Evolutionary conservation across 768 basidiomycete species (phyloP), one percentile per base, ranked within the genome.

Genomic region (Psilocybe cyanescens): DNA sequence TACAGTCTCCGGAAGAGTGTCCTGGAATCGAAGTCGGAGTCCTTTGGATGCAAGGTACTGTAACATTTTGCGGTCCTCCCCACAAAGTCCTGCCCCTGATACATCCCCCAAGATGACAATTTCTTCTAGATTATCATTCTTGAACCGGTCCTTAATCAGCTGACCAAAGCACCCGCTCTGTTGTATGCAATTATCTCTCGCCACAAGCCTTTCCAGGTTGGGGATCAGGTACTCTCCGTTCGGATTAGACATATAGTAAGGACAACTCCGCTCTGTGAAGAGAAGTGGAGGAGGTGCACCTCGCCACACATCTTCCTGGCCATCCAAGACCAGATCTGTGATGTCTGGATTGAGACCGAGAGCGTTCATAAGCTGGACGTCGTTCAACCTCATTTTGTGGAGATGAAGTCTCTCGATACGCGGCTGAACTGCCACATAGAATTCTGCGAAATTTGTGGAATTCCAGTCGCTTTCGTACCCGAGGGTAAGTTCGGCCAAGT

Each of bases 401-500:
- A 61, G 33, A 19, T 55, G 55, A 16, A 61, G 55, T 24, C 35
- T 50, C 37, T 44, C 24, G 6, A 61, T 30, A 39, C 50, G 49
- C 4, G 48, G 59, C 12, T 33, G 37, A 19, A 28, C 19, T 28
- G 47, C 16, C 14, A 17, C 45, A 11, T 51, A 50, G 19, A 61
- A 57, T 44, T 61, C 48, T 37, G 29, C 28, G 41, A 50, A 61
- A 1, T 28, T 47, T 14, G 12, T 35, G n/a, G 49, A 48, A 28
- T 51, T 33, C 60, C 60, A 61, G 24, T 41, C 48, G 41, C 55
- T 45, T 24, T 61, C 60, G 48, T 61, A 61, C 3, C 60, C 60
- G 11, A 61, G 54, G 9, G 60, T 41, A 12, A 61, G 54, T 19
- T 61, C 54, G 8, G 24, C 16, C 37, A 61, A 54, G 9, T 41